Evolutionary conservation across 228 moss, liverwort and hornwort genomes (phyloP).

Genomic region (Sphagnum fallax): DNA sequence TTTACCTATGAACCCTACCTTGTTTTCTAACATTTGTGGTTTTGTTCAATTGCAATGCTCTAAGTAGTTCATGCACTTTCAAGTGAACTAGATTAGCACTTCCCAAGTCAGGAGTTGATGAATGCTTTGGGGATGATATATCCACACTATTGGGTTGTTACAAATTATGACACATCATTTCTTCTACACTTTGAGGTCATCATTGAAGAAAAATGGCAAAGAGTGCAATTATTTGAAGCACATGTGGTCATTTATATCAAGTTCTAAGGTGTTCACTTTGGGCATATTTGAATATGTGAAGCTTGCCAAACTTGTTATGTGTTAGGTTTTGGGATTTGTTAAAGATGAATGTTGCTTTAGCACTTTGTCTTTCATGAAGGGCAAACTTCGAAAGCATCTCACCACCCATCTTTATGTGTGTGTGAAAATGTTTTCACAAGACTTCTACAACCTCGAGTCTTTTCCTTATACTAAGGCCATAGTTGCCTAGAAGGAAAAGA

Average conservation of each 20-base stretch:
- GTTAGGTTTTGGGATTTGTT: not conserved
- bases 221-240: not conserved
- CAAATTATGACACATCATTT: not conserved
- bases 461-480: not conserved
- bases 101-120: not conserved
- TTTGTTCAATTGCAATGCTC: not conserved
- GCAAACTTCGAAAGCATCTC: not conserved
- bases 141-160: not conserved
- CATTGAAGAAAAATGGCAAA: not conserved
- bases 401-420: not conserved
- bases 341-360: not conserved
- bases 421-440: not conserved
- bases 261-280: not conserved
- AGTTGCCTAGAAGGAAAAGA: not conserved
- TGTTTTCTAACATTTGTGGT: not conserved
- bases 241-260: not conserved
- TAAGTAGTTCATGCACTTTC: not conserved
- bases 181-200: not conserved
- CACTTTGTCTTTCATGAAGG: not conserved
- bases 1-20: not conserved
- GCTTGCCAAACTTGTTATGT: not conserved
- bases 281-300: not conserved
- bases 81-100: not conserved
- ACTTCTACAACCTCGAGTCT: not conserved
- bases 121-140: not conserved